A percentile compares a stretch with the other conserved stretches of the same genome.
Conservation (phyloP, 208 protist genomes). For the Trypanosomatidae sp. region DNA sequence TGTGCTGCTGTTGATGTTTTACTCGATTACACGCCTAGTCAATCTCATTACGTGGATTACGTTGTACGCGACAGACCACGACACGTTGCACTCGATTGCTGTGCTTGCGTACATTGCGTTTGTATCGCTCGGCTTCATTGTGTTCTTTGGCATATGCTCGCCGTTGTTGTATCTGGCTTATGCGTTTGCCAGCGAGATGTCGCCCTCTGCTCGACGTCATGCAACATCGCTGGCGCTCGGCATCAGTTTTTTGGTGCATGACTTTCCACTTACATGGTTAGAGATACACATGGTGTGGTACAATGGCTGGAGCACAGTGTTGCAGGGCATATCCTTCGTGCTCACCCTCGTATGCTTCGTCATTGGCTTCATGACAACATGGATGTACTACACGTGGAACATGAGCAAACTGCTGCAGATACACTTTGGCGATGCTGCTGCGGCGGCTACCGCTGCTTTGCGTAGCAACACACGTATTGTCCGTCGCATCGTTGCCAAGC, state of each 20-base stretch:
- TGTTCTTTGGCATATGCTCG: slow-evolving; percentile 23
- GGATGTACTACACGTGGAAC: slow-evolving; percentile 69
- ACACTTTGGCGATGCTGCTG: slow-evolving; percentile 27
- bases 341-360: slow-evolving; percentile 41
- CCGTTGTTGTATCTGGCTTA: slow-evolving; percentile 74
- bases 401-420: slow-evolving; percentile 60
- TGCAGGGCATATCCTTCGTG: slow-evolving; percentile 61
- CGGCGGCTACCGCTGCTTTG: no score
- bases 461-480: no score
- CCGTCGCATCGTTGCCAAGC: no score
- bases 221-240: slow-evolving; percentile 20
- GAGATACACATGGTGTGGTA: slow-evolving; percentile 55
- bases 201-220: slow-evolving; percentile 37
- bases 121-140: slow-evolving; percentile 21
- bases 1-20: slow-evolving; percentile 45
- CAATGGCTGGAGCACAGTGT: slow-evolving; percentile 30
- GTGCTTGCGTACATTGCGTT: slow-evolving; percentile 49
- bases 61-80: slow-evolving; percentile 9
- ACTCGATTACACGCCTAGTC: slow-evolving; percentile 27
- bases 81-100: slow-evolving; percentile 5
- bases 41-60: slow-evolving; percentile 52
- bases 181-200: slow-evolving; percentile 45
- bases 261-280: slow-evolving; percentile 59
- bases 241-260: slow-evolving; percentile 51
- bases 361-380: slow-evolving; percentile 56